Conservation (phyloP, 1,139 yeast genomes). For the Scheffersomyces insectosa region DNA sequence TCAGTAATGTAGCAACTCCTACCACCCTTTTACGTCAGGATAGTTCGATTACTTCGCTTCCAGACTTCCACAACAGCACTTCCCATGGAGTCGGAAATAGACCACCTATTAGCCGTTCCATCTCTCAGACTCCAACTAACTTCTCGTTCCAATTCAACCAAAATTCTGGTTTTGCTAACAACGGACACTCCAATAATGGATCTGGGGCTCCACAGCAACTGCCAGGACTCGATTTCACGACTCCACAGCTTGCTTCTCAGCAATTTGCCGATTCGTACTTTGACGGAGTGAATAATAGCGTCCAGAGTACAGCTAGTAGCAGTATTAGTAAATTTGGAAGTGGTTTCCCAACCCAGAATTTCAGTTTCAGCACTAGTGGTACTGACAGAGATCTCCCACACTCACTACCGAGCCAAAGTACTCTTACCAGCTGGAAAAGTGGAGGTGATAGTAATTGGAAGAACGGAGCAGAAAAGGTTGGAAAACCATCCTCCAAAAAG, state of each 20-base stretch:
- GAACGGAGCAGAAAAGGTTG: background rate
- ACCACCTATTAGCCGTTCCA: constrained; percentile 14
- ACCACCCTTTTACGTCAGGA: constrained; percentile 21
- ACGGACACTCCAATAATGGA: constrained; percentile 6
- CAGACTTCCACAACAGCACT: constrained; percentile 15
- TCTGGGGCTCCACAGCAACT: background rate
- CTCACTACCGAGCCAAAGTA: constrained; percentile 1
- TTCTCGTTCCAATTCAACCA: constrained; percentile 10
- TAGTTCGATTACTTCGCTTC: constrained; percentile 25
- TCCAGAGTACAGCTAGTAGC: background rate
- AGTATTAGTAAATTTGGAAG: background rate
- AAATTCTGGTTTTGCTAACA: constrained; percentile 6
- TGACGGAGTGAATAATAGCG: background rate
- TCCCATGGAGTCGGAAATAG: constrained; percentile 9
- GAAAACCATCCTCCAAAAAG: constrained; percentile 3
- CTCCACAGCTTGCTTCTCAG: background rate
- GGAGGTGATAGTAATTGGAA: background rate
- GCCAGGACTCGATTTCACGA: background rate
- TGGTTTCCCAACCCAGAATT: background rate
- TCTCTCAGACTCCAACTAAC: constrained; percentile 16
- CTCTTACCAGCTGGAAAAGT: background rate
- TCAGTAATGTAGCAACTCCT: constrained; percentile 14
- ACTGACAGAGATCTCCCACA: background rate
- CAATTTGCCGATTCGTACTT: background rate
- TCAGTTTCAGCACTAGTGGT: background rate